Evolutionary conservation across 2,329 filamentous ascomycete species (phyloP).

Genomic region (Davidsoniella australis): DNA sequence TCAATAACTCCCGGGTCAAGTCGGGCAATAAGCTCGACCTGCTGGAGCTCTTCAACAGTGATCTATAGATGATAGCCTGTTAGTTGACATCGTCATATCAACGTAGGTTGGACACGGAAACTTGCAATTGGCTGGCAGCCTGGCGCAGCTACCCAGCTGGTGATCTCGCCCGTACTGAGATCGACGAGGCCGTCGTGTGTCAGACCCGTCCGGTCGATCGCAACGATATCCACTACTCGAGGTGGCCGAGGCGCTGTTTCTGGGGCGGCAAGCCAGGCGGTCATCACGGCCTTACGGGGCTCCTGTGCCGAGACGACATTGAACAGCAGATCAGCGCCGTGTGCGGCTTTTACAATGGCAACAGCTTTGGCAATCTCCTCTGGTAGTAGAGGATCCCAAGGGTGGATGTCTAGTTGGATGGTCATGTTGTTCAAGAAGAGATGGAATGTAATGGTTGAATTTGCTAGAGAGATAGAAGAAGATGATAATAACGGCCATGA

Average conservation of each 20-base stretch:
- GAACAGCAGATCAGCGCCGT: slow-evolving; percentile 58
- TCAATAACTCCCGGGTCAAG: slow-evolving; percentile 77
- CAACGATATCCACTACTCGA: slow-evolving; percentile 67
- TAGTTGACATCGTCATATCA: too few relatives aligned
- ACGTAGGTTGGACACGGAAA: slow-evolving; percentile 5
- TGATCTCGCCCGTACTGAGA: slow-evolving; percentile 45
- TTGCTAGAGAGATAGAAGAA: background rate
- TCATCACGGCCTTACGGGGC: slow-evolving; percentile 72
- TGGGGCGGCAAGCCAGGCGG: slow-evolving; percentile 56
- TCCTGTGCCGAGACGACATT: slow-evolving; percentile 76
- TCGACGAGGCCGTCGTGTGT: slow-evolving; percentile 74
- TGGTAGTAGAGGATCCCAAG: slow-evolving; percentile 59
- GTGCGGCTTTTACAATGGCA: slow-evolving; percentile 47
- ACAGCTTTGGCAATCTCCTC: slow-evolving; percentile 60
- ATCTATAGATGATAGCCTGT: slow-evolving; percentile 32
- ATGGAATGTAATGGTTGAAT: background rate
- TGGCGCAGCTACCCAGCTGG: slow-evolving; percentile 57
- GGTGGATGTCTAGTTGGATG: slow-evolving; percentile 25
- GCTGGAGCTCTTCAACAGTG: slow-evolving; percentile 75
- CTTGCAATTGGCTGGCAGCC: slow-evolving; percentile 65
- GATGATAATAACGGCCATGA: too few relatives aligned
- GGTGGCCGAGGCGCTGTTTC: slow-evolving; percentile 42
- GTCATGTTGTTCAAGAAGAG: background rate
- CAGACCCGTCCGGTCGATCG: slow-evolving; percentile 60
- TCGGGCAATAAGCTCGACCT: slow-evolving; percentile 59